These are phyloP conservation scores for Physcomitrium patens DNA, from an alignment of 225 moss, liverwort and hornwort species.

Conservation along the genomic window DNA sequence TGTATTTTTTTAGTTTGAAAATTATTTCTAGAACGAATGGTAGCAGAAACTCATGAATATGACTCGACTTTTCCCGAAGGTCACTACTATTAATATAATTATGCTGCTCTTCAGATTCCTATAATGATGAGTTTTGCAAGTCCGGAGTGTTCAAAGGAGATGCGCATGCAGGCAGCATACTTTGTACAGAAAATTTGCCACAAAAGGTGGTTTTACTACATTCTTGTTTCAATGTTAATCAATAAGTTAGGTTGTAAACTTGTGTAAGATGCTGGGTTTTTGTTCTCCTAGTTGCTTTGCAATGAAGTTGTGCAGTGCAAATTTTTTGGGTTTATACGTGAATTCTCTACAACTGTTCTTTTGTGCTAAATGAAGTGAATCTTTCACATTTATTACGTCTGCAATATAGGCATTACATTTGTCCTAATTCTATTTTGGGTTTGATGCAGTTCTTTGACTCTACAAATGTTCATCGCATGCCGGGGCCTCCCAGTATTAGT, in stretches of 20 bases:
- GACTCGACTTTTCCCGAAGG: background rate
- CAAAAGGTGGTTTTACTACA: conserved; percentile 45
- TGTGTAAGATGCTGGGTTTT: background rate
- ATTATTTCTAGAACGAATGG: background rate
- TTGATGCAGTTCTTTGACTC: conserved; percentile 61
- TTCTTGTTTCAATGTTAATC: background rate
- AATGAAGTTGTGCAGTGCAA: background rate
- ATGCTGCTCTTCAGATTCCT: conserved; percentile 57
- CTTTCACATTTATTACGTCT: background rate
- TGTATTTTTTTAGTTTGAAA: conserved; percentile 9
- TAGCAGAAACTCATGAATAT: background rate
- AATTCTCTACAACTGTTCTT: background rate
- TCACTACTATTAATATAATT: background rate
- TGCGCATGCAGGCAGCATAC: conserved; percentile 74
- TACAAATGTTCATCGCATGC: conserved; percentile 91
- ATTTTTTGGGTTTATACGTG: background rate
- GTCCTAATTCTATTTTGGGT: conserved; percentile 15
- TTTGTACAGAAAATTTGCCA: conserved; percentile 79
- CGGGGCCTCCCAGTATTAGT: conserved; percentile 85
- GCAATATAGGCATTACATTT: conserved; percentile 1
- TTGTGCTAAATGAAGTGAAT: background rate
- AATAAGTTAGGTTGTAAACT: background rate
- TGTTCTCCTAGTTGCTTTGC: background rate
- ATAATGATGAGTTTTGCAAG: conserved; percentile 66
- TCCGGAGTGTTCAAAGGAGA: conserved; percentile 60